phyloP scores from a whole-genome alignment of 441 rosid species.

The Croton laevigatus region DNA sequence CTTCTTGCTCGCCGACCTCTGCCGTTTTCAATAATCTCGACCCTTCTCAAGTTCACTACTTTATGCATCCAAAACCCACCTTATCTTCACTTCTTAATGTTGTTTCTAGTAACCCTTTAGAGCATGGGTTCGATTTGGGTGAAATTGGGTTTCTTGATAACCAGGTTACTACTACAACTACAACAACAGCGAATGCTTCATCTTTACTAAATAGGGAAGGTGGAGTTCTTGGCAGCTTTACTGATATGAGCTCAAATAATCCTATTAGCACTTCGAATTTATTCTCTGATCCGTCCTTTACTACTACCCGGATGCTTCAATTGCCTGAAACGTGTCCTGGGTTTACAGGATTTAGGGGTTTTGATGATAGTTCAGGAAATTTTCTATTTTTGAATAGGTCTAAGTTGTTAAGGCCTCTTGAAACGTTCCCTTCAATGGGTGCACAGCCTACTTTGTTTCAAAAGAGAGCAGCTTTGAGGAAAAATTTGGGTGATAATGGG shows the following conservation, averaged over 20 bases:
- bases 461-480: slow-evolving; percentile 63
- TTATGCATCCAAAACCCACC: slow-evolving; percentile 38
- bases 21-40: slow-evolving; percentile 58
- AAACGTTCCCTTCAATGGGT: slow-evolving; percentile 54
- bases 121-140: slow-evolving; percentile 50
- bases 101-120: slow-evolving; percentile 45
- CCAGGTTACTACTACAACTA: slow-evolving; percentile 29
- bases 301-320: slow-evolving; percentile 30
- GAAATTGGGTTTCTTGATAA: slow-evolving; percentile 50
- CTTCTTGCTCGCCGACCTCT: slow-evolving; percentile 54
- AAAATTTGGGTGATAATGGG: slow-evolving; percentile 40
- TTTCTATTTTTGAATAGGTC: slow-evolving; percentile 45
- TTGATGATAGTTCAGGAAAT: slow-evolving; percentile 41
- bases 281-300: slow-evolving; percentile 32
- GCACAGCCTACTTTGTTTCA: slow-evolving; percentile 68
- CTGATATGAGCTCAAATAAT: slow-evolving; percentile 35
- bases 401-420: slow-evolving; percentile 57
- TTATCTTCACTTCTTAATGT: slow-evolving; percentile 42
- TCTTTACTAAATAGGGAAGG: slow-evolving; percentile 34
- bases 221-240: slow-evolving; percentile 36
- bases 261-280: slow-evolving; percentile 33
- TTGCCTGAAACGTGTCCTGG: slow-evolving; percentile 34
- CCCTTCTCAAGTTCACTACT: slow-evolving; percentile 57
- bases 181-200: slow-evolving; percentile 23
- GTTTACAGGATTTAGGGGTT: slow-evolving; percentile 42